phyloP scores from a whole-genome alignment of 306 rosid genomes.

The Rosa multiflora region DNA sequence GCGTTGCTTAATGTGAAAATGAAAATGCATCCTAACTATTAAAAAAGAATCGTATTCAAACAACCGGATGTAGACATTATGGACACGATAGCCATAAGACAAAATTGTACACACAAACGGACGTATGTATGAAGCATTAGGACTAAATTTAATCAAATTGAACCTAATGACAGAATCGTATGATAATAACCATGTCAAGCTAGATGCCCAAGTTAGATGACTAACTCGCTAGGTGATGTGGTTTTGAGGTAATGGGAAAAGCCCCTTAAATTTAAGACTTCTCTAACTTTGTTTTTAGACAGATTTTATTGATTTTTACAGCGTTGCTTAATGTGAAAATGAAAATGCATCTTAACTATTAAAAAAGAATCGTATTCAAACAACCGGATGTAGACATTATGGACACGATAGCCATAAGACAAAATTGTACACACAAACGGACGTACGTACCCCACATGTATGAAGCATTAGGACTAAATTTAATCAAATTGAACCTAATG shows the following conservation, averaged over 20 bases:
- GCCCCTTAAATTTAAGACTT: no score
- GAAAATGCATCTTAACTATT: background rate
- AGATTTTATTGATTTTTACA: background rate
- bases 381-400: background rate
- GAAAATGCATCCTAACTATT: background rate
- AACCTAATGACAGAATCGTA: background rate
- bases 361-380: background rate
- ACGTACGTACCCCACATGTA: background rate
- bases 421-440: background rate
- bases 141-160: background rate
- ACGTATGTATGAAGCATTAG: background rate
- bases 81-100: background rate
- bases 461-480: background rate
- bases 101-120: background rate
- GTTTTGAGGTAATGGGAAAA: no score
- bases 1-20: background rate
- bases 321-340: background rate
- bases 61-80: background rate
- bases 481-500: background rate
- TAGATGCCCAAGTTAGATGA: background rate
- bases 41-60: background rate
- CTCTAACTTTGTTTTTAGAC: no score
- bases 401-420: background rate
- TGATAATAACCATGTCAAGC: background rate
- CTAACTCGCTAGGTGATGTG: background rate